A percentile compares a stretch with the other conserved stretches of the same genome.
phyloP scores from a whole-genome alignment of 75 land plant genomes.

The Chamaecyparis obtusa region DNA sequence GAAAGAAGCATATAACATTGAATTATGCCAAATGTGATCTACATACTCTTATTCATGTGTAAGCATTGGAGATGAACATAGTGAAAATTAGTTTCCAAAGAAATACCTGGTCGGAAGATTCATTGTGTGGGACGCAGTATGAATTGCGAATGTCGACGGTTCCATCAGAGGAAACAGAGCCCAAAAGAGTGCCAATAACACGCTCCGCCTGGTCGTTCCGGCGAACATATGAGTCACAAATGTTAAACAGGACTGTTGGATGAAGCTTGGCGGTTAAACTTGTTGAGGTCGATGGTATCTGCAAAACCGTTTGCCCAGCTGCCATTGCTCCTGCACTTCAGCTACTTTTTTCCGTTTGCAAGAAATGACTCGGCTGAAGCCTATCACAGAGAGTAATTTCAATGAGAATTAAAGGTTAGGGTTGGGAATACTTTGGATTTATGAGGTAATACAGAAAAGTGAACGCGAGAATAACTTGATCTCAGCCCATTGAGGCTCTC shows the following conservation, averaged over 20 bases:
- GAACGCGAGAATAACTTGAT: no score
- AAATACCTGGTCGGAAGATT: conserved; percentile 83
- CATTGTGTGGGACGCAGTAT: conserved; percentile 91
- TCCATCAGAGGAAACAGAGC: conserved; percentile 80
- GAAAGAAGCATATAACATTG: neutral
- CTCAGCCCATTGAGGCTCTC: no score
- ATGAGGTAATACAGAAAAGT: no score
- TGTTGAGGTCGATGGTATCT: conserved; percentile 52
- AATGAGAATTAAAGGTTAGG: no score
- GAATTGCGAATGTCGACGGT: conserved; percentile 86
- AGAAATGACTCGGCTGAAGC: no score
- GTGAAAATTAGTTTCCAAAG: no score
- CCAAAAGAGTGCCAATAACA: conserved; percentile 93
- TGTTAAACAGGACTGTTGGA: conserved; percentile 91
- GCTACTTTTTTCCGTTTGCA: neutral
- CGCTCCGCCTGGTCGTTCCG: conserved; percentile 90
- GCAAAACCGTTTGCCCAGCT: conserved; percentile 58
- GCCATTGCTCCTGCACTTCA: conserved; percentile 15
- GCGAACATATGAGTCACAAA: conserved; percentile 89
- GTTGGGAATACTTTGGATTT: no score
- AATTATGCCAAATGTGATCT: neutral
- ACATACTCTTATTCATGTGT: neutral
- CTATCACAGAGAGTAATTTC: no score
- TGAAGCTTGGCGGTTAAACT: conserved; percentile 70
- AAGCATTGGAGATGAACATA: neutral